A percentile compares a stretch with the other conserved stretches of the same genome.
Conservation (phyloP, 1,139 yeast species). For the Geotrichum reessii region DNA sequence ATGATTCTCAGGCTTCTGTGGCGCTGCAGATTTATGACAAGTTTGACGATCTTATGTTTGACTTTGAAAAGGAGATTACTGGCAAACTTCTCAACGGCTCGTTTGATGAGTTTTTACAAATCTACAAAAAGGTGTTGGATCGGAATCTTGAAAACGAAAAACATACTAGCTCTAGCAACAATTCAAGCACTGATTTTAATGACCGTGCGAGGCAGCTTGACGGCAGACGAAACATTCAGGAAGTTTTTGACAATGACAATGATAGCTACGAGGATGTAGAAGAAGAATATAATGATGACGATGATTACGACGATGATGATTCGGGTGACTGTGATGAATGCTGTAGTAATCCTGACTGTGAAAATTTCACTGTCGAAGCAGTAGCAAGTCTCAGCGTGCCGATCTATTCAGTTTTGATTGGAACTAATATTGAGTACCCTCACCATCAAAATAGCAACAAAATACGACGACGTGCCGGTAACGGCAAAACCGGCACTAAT, state of each 20-base stretch:
- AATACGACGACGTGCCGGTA: conserved; percentile 7
- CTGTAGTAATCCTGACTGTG: conserved; percentile 23
- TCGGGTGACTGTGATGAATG: conserved; percentile 13
- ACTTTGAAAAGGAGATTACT: not conserved
- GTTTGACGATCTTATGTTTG: not conserved
- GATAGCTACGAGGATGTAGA: conserved; percentile 19
- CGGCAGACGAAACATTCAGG: conserved; percentile 15
- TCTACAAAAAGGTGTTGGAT: not conserved
- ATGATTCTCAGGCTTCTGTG: not conserved
- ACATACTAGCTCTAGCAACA: not conserved
- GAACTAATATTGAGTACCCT: conserved; percentile 10
- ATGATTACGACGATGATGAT: conserved; percentile 12
- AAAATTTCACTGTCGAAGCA: conserved; percentile 18
- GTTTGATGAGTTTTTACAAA: not conserved
- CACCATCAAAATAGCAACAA: conserved; percentile 4
- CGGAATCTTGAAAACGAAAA: not conserved
- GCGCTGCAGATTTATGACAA: not conserved
- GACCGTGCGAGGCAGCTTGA: not conserved
- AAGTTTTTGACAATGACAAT: conserved; percentile 24
- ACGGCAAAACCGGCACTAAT: not conserved
- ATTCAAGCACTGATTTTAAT: not conserved
- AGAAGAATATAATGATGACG: conserved; percentile 15
- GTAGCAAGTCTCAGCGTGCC: conserved; percentile 20
- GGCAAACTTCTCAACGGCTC: not conserved
- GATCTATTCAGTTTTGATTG: conserved; percentile 19